Base-by-base conservation (phyloP, 208 protist genomes). In the Porcisia hertigi region DNA sequence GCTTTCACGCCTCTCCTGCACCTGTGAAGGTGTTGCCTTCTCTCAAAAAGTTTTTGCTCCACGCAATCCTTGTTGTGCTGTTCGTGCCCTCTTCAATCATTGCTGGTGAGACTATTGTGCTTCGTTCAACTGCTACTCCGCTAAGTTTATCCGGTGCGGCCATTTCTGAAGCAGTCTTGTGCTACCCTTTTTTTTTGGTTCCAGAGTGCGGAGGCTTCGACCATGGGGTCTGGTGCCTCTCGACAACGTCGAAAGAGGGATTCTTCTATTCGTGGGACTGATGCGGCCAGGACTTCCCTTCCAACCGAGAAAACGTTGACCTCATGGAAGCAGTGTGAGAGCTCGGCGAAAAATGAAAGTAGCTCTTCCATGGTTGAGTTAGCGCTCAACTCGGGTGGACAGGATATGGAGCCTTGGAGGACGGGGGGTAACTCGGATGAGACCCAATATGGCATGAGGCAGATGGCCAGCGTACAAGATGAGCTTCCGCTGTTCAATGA, bases 181-280 rank as follows among this genome's bases (percentile, higher is more conserved):
- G 49, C 0, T 16, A 43, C 0, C 66, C 64, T 57, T 67, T 57
- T 39, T 77, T 49, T 36, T 39, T 63, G 18, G 14, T 20, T 72
- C 23, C 39, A 49, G 25, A 36, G 43, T 43, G n/a, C 23, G n/a
- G 12, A 12, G 39, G 25, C 9, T 23, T 39, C 16, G 30, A n/a
- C 47, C 0, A 82, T 82, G 78, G 78, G 73, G 53, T 47, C 69
- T n/a, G 78, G 78, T 49, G 25, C 70, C 12, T 82, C 78, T 18
- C 72, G 34, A 18, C 36, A 12, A 14, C 49, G 23, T 54, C 58
- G 39, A 39, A 75, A 39, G 71, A 47, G n/a, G 41, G n/a, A n/a
- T 39, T 4, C 64, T 25, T 62, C 77, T 1, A 58, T 18, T 25
- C 23, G 18, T 20, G 71, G 3, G 14, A 1, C 34, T 9, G 49